phyloP scores from a whole-genome alignment of 2,329 filamentous ascomycete genomes.

The Aureobasidium sp. region DNA sequence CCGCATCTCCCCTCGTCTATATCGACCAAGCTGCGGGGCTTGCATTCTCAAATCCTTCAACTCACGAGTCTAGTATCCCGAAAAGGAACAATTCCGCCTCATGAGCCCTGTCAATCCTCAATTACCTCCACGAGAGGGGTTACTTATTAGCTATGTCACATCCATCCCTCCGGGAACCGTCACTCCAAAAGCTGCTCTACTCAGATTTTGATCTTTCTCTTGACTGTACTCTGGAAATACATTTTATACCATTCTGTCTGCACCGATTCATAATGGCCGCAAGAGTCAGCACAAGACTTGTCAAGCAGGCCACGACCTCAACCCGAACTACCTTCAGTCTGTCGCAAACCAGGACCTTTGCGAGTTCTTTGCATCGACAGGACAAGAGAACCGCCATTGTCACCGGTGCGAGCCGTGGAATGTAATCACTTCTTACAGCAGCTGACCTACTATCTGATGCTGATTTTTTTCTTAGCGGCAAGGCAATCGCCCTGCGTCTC shows the following conservation, averaged over 20 bases:
- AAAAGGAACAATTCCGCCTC: background rate
- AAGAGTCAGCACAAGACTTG: background rate
- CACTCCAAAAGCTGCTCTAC: background rate
- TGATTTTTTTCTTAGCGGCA: constrained; percentile 41
- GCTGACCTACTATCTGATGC: background rate
- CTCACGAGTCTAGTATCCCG: background rate
- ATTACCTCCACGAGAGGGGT: constrained; percentile 3
- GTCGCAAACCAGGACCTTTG: constrained; percentile 8
- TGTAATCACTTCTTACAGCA: constrained; percentile 18
- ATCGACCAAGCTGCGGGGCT: constrained; percentile 13
- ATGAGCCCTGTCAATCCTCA: background rate
- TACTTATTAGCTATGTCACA: background rate
- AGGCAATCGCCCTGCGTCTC: constrained; percentile 56
- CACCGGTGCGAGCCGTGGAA: constrained; percentile 31
- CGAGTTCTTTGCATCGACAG: background rate
- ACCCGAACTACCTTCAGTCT: background rate
- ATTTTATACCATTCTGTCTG: background rate
- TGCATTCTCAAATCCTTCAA: background rate
- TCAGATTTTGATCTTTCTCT: background rate
- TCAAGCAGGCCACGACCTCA: background rate
- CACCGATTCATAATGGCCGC: constrained; percentile 4
- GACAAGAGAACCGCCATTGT: constrained; percentile 27
- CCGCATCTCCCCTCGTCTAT: background rate
- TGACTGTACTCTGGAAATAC: background rate
- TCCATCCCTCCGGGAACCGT: background rate